Percentiles rank a stretch among this genome's conserved stretches.
Evolutionary conservation across 768 basidiomycete genomes (phyloP).

Genomic region (Kwoniella botswanensis): DNA sequence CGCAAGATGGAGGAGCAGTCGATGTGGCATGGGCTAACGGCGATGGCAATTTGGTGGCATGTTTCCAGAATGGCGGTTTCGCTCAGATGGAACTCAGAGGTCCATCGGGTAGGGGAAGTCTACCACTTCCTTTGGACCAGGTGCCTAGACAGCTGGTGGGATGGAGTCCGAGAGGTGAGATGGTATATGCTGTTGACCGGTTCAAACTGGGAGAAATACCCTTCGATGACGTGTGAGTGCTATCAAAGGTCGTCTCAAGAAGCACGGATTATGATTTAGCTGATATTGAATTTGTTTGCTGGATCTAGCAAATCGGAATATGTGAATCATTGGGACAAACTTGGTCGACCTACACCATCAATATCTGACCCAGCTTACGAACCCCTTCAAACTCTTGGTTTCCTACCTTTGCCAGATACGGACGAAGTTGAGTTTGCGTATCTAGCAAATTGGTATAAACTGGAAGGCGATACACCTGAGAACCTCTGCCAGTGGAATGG

Average conservation of each 20-base stretch:
- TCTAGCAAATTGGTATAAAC: constrained; percentile 48
- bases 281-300: neutral
- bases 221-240: constrained; percentile 56
- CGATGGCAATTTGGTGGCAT: constrained; percentile 39
- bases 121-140: constrained; percentile 45
- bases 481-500: constrained; percentile 50
- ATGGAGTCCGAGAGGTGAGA: constrained; percentile 51
- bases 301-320: constrained; percentile 47
- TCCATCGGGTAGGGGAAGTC: constrained; percentile 13
- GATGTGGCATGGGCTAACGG: constrained; percentile 48
- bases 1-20: constrained; percentile 40
- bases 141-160: constrained; percentile 50
- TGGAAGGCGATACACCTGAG: constrained; percentile 41
- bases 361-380: constrained; percentile 50
- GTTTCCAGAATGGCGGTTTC: constrained; percentile 52
- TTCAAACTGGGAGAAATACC: constrained; percentile 55
- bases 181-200: constrained; percentile 47
- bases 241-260: neutral
- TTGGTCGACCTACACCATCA: constrained; percentile 41
- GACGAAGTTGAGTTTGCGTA: constrained; percentile 51
- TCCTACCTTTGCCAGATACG: constrained; percentile 29
- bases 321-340: constrained; percentile 45
- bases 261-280: neutral
- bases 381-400: constrained; percentile 45
- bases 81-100: constrained; percentile 43